Evolutionary conservation across 2,329 filamentous ascomycete species (phyloP).

Genomic region (Phaeoacremonium minimum): DNA sequence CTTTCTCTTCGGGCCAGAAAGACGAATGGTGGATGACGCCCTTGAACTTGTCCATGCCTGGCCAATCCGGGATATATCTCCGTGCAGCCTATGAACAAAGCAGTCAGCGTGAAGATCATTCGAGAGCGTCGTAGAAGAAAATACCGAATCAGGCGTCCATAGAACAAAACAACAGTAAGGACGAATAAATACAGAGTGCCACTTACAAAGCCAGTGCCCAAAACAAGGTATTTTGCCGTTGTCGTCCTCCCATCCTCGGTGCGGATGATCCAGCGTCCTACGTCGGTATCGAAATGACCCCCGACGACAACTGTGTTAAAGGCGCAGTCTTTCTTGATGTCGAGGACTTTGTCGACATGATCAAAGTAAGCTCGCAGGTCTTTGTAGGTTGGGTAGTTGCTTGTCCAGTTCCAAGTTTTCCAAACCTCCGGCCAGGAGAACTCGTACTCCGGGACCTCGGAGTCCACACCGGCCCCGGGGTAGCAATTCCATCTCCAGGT

Average conservation of each 20-base stretch:
- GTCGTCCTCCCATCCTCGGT: constrained; percentile 47
- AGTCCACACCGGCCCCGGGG: constrained; percentile 50
- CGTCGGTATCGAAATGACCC: constrained; percentile 43
- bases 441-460: constrained; percentile 48
- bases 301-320: constrained; percentile 52
- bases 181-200: too few relatives aligned
- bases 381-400: constrained; percentile 43
- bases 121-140: too few relatives aligned
- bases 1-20: constrained; percentile 53
- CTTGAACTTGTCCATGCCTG: constrained; percentile 55
- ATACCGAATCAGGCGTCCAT: not conserved
- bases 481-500: constrained; percentile 56
- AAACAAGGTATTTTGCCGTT: constrained; percentile 45
- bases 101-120: too few relatives aligned
- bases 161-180: too few relatives aligned
- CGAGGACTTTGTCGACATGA: constrained; percentile 49
- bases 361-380: constrained; percentile 56
- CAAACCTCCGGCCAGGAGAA: constrained; percentile 46
- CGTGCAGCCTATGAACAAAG: constrained; percentile 48
- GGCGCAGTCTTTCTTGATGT: constrained; percentile 50
- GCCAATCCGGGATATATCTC: constrained; percentile 57
- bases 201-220: constrained; percentile 47
- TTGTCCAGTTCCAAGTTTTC: constrained; percentile 53
- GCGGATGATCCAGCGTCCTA: constrained; percentile 43
- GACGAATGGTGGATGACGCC: constrained; percentile 56